Evolutionary conservation across 148 eudicot species (phyloP).

Genomic region (Rhododendron vialii): DNA sequence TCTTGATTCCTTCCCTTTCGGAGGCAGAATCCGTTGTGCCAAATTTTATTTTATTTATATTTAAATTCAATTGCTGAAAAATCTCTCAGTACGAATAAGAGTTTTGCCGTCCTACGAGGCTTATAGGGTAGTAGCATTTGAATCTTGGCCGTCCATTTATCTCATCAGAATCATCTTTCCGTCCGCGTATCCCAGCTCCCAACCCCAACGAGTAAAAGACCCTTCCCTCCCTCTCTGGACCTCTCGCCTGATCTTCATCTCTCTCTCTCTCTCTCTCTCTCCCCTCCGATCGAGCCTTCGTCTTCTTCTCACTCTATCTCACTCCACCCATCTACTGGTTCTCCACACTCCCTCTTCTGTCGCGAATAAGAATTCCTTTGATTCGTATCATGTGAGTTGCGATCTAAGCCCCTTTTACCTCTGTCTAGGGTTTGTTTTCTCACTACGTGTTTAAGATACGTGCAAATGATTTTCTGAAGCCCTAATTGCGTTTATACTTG

Average conservation of each 20-base stretch:
- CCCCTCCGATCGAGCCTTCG: background rate
- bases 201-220: background rate
- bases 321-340: background rate
- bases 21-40: no score
- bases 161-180: background rate
- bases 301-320: background rate
- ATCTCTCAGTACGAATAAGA: background rate
- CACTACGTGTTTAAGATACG: background rate
- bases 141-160: background rate
- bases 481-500: background rate
- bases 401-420: background rate
- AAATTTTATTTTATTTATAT: no score
- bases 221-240: background rate
- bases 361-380: background rate
- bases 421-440: background rate
- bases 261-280: background rate
- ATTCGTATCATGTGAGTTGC: background rate
- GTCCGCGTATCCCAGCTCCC: background rate
- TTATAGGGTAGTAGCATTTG: background rate
- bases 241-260: background rate
- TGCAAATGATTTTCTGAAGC: background rate
- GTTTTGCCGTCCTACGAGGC: background rate
- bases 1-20: no score
- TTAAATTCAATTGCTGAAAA: no score
- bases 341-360: background rate